phyloP scores from a whole-genome alignment of 192 early-diverging fungal species.

The Backusella circina region DNA sequence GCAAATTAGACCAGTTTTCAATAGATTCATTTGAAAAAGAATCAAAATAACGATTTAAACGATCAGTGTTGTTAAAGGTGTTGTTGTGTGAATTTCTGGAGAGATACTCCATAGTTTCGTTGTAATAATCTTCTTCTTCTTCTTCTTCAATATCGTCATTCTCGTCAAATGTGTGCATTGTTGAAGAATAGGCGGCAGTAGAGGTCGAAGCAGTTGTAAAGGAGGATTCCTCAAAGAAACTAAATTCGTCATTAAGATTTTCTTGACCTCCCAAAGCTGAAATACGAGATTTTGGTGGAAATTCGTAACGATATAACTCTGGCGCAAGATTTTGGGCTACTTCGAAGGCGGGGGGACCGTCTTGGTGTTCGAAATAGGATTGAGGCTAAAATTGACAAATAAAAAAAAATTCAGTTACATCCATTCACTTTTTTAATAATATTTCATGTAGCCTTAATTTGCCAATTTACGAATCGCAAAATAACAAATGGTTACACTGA shows the following conservation, averaged over 20 bases:
- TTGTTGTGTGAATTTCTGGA: background rate
- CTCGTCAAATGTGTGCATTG: background rate
- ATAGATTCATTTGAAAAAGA: background rate
- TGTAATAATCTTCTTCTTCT: background rate
- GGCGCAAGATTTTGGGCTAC: conserved; percentile 27
- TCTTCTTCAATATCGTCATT: background rate
- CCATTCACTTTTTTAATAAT: background rate
- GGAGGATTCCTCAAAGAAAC: conserved; percentile 16
- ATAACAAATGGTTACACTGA: background rate
- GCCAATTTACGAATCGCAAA: background rate
- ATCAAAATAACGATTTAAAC: conserved; percentile 7
- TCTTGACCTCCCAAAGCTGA: background rate
- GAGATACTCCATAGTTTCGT: background rate
- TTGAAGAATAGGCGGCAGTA: conserved; percentile 2
- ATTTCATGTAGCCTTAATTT: background rate
- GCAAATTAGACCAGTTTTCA: background rate
- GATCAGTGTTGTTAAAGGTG: background rate
- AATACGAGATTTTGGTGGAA: conserved; percentile 20
- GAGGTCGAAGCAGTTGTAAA: conserved; percentile 9
- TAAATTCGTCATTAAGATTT: conserved; percentile 2
- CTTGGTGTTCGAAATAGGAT: background rate
- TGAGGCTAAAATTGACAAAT: background rate
- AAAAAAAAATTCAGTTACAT: background rate
- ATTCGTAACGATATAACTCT: conserved; percentile 28
- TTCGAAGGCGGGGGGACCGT: conserved; percentile 3